phyloP scores from a whole-genome alignment of 805 yeast genomes.

The Teunomyces tritomae region DNA sequence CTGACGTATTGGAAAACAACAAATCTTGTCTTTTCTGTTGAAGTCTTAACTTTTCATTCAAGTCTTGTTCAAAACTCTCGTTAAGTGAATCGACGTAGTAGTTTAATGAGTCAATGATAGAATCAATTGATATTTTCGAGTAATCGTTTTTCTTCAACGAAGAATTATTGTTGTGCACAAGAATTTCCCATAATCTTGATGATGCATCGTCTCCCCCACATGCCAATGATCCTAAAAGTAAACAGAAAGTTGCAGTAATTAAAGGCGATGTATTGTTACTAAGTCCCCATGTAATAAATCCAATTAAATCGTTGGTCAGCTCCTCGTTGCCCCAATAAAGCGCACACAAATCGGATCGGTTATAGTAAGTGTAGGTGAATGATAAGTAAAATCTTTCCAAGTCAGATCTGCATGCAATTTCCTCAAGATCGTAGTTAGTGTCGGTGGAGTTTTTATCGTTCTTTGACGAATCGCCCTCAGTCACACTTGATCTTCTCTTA shows the following conservation, averaged over 20 bases:
- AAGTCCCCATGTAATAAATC: slow-evolving; percentile 87
- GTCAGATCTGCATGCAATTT: slow-evolving; percentile 72
- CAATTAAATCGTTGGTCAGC: slow-evolving; percentile 54
- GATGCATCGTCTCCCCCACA: slow-evolving; percentile 55
- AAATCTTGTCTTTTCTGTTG: slow-evolving; percentile 37
- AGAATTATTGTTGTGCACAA: slow-evolving; percentile 25
- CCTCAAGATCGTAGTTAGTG: slow-evolving; percentile 49
- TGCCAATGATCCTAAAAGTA: slow-evolving; percentile 74
- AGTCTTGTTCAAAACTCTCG: slow-evolving; percentile 36
- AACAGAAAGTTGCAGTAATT: slow-evolving; percentile 77
- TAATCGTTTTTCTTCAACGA: slow-evolving; percentile 36
- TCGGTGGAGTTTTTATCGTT: slow-evolving; percentile 8
- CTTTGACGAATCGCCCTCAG: slow-evolving; percentile 8
- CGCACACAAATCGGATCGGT: slow-evolving; percentile 55
- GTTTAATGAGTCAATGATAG: slow-evolving; percentile 51
- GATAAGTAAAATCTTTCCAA: slow-evolving; percentile 83
- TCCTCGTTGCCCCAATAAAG: slow-evolving; percentile 57
- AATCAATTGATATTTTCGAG: slow-evolving; percentile 52
- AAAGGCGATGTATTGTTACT: slow-evolving; percentile 71
- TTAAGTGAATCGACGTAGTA: slow-evolving; percentile 50
- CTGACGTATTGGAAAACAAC: slow-evolving; percentile 16
- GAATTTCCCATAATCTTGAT: slow-evolving; percentile 37
- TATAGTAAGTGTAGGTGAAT: slow-evolving; percentile 63
- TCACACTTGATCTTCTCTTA: neutral
- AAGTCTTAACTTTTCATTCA: slow-evolving; percentile 25